A percentile compares a stretch with the other conserved stretches of the same genome.
These are phyloP conservation scores for Pulchroboletus neoregius DNA, from an alignment of 1,284 basidiomycete species.

Conservation along the genomic window DNA sequence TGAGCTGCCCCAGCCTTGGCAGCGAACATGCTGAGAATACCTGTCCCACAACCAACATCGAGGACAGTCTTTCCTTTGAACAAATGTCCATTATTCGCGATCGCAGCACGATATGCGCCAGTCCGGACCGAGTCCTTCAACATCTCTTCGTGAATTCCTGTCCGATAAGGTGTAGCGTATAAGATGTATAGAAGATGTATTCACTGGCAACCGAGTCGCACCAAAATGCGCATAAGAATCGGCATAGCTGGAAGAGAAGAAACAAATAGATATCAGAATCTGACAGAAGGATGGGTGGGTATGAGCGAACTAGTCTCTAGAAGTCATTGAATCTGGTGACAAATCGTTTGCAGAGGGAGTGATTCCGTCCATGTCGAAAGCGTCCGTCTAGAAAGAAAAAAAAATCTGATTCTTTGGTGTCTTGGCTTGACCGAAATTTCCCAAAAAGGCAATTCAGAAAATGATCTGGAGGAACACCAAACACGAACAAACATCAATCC, in stretches of 20 bases:
- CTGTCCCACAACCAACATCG: slow-evolving; percentile 98
- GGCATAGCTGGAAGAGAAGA: slow-evolving; percentile 59
- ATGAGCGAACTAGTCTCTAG: slow-evolving; percentile 73
- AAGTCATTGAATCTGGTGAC: slow-evolving; percentile 56
- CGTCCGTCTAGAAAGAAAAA: slow-evolving; percentile 13
- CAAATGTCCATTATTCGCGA: slow-evolving; percentile 91
- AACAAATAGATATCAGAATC: slow-evolving; percentile 34
- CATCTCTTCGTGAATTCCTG: slow-evolving; percentile 99
- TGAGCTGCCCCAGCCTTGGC: slow-evolving; percentile 96
- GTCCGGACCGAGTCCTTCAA: slow-evolving; percentile 97
- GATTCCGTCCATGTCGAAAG: slow-evolving; percentile 42
- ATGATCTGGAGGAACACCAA: slow-evolving; percentile 11
- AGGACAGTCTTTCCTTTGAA: slow-evolving; percentile 97
- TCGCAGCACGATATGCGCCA: slow-evolving; percentile 91
- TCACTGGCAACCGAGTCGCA: slow-evolving; percentile 36
- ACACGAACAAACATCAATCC: slow-evolving; percentile 23
- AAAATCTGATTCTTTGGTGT: not conserved
- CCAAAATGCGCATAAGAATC: slow-evolving; percentile 95
- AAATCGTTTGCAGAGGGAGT: slow-evolving; percentile 40
- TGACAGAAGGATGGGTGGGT: slow-evolving; percentile 25
- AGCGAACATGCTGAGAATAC: slow-evolving; percentile 99
- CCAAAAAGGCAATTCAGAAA: slow-evolving; percentile 15
- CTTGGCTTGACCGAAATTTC: not conserved
- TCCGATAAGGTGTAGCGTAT: slow-evolving; percentile 6
- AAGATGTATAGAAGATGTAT: slow-evolving; percentile 4